phyloP scores from a whole-genome alignment of 2,329 filamentous ascomycete genomes.

The Mollisiaceae sp. region DNA sequence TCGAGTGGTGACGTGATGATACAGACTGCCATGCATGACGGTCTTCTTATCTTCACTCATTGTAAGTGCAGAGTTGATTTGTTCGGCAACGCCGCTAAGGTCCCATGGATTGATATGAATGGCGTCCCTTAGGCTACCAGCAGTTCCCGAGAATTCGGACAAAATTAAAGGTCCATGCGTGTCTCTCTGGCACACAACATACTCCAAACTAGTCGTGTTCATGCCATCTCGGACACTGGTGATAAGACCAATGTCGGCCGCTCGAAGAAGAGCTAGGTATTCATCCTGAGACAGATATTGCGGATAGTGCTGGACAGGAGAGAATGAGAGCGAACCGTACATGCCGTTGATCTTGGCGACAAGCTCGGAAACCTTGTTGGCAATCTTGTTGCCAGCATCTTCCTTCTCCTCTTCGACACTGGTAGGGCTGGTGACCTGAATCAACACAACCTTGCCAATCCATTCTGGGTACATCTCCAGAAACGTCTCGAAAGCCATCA shows the following conservation, averaged over 20 bases:
- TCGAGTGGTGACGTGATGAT: slow-evolving; percentile 82
- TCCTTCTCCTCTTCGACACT: slow-evolving; percentile 80
- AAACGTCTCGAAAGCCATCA: slow-evolving; percentile 93
- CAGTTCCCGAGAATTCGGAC: slow-evolving; percentile 95
- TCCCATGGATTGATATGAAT: slow-evolving; percentile 99
- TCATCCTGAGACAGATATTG: slow-evolving; percentile 90
- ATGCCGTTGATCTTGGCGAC: slow-evolving; percentile 90
- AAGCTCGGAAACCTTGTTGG: slow-evolving; percentile 87
- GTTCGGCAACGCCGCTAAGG: slow-evolving; percentile 78
- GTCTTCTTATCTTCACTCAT: slow-evolving; percentile 72
- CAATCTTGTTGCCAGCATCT: slow-evolving; percentile 78
- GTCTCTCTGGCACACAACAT: slow-evolving; percentile 89
- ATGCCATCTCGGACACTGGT: slow-evolving; percentile 96
- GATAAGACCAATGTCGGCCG: slow-evolving; percentile 90
- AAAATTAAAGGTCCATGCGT: slow-evolving; percentile 87
- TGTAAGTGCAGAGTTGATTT: slow-evolving; percentile 80
- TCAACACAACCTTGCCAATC: slow-evolving; percentile 89
- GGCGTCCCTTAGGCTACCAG: slow-evolving; percentile 81
- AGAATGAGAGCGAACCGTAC: slow-evolving; percentile 86
- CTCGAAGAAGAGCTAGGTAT: slow-evolving; percentile 91
- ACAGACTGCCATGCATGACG: slow-evolving; percentile 75
- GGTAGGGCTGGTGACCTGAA: slow-evolving; percentile 92
- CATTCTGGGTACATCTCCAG: slow-evolving; percentile 89
- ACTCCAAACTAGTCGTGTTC: slow-evolving; percentile 97
- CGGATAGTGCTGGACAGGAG: slow-evolving; percentile 92